phyloP scores from a whole-genome alignment of 805 yeast species.

The Ogataea allantospora region DNA sequence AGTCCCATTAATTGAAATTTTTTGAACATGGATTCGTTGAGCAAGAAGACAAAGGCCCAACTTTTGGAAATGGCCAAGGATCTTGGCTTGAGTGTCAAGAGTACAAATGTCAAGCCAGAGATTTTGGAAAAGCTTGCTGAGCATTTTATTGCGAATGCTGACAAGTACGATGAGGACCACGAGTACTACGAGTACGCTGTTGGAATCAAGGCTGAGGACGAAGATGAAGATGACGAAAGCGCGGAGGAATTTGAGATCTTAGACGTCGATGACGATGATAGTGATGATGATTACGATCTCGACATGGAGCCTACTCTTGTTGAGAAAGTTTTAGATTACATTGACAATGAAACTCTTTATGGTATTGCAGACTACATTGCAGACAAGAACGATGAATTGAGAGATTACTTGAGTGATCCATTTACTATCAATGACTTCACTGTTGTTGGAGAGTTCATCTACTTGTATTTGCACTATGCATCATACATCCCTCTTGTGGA shows the following conservation, averaged over 20 bases:
- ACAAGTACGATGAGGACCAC: conserved; percentile 22
- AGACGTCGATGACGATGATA: conserved; percentile 13
- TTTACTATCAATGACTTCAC: conserved; percentile 30
- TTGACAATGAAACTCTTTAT: conserved; percentile 16
- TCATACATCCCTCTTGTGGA: conserved; percentile 18
- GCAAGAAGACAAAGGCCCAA: conserved; percentile 33
- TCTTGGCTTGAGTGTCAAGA: conserved; percentile 23
- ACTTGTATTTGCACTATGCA: conserved; percentile 18
- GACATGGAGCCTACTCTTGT: conserved; percentile 4
- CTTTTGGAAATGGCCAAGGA: conserved; percentile 33
- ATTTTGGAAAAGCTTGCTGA: conserved; percentile 24
- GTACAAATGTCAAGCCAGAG: conserved; percentile 30
- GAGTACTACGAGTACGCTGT: conserved; percentile 30
- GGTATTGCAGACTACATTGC: conserved; percentile 23
- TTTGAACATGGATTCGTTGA: conserved; percentile 20
- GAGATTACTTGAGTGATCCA: conserved; percentile 35
- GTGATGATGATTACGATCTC: conserved; percentile 8
- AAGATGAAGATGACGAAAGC: conserved; percentile 61
- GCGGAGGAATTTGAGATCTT: conserved; percentile 31
- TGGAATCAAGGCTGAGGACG: conserved; percentile 8
- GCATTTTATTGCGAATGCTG: conserved; percentile 23
- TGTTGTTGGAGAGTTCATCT: conserved; percentile 24
- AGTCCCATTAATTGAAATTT: not conserved
- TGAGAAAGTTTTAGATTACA: conserved; percentile 10
- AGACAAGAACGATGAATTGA: conserved; percentile 27